Evolutionary conservation across 2,329 filamentous ascomycete genomes (phyloP).

Genomic region (Ascochyta pisi): DNA sequence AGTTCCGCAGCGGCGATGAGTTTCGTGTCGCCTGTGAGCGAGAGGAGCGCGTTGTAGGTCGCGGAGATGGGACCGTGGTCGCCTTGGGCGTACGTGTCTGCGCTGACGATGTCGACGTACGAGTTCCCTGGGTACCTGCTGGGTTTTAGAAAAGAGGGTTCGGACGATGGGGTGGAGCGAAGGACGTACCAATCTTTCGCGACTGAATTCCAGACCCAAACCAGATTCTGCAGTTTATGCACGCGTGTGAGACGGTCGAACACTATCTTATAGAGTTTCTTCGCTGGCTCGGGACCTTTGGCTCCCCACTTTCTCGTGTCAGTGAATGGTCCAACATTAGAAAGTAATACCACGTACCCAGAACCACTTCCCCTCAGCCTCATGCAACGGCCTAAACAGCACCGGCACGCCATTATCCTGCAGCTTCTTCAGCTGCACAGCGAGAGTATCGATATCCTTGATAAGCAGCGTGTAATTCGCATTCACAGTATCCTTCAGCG

Average conservation of each 20-base stretch:
- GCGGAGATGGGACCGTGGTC: slow-evolving; percentile 55
- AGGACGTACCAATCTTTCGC: slow-evolving; percentile 46
- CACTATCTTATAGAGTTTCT: slow-evolving; percentile 54
- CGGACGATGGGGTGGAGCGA: no score
- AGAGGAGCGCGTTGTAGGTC: slow-evolving; percentile 54
- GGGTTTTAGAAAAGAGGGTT: no score
- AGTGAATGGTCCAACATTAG: no score
- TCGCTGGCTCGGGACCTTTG: slow-evolving; percentile 54
- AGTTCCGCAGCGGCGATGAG: slow-evolving; percentile 58
- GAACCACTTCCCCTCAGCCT: slow-evolving; percentile 61
- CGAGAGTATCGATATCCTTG: slow-evolving; percentile 58
- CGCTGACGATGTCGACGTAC: slow-evolving; percentile 56
- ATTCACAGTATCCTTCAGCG: slow-evolving; percentile 52
- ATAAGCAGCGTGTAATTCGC: slow-evolving; percentile 58
- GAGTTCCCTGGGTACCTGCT: slow-evolving; percentile 53
- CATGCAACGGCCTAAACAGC: slow-evolving; percentile 58
- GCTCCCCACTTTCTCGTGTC: slow-evolving; percentile 51
- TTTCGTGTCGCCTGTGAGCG: slow-evolving; percentile 55
- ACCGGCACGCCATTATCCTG: slow-evolving; percentile 55
- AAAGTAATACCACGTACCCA: slow-evolving; percentile 47
- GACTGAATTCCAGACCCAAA: slow-evolving; percentile 61
- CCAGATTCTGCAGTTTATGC: slow-evolving; percentile 56
- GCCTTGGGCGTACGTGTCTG: slow-evolving; percentile 56
- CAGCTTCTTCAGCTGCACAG: slow-evolving; percentile 55
- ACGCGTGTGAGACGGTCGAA: slow-evolving; percentile 55